Conservation (phyloP, 306 rosid species). For the Cucurbita pepo region DNA sequence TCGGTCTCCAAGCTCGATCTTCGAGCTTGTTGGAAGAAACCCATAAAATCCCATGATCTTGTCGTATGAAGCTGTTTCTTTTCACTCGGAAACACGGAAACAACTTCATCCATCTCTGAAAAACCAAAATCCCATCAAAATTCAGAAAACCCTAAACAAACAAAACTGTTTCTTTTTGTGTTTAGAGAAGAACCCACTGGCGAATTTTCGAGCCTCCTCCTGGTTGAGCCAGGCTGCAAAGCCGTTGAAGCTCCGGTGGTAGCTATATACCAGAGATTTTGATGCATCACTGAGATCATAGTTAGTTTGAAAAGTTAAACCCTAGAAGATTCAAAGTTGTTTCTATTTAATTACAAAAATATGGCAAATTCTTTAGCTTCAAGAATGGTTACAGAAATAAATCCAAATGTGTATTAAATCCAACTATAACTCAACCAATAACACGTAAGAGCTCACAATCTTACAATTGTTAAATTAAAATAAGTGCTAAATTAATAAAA, state of each 20-base stretch:
- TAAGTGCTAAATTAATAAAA: too few relatives aligned
- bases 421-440: too few relatives aligned
- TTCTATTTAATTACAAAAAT: too few relatives aligned
- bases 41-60: constrained; percentile 37
- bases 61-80: constrained; percentile 19
- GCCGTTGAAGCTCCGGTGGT: constrained; percentile 18
- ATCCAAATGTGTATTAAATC: too few relatives aligned
- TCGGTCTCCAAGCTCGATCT: constrained; percentile 11
- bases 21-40: background rate
- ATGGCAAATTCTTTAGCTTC: too few relatives aligned
- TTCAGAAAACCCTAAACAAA: background rate
- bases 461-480: too few relatives aligned
- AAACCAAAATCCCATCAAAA: background rate
- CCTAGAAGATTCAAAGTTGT: too few relatives aligned
- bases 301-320: background rate
- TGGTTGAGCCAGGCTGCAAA: constrained; percentile 15
- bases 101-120: constrained; percentile 17
- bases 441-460: too few relatives aligned
- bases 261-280: constrained; percentile 8
- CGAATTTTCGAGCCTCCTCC: constrained; percentile 12
- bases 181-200: background rate
- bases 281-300: constrained; percentile 3
- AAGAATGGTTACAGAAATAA: too few relatives aligned
- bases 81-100: constrained; percentile 22
- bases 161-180: too few relatives aligned